Evolutionary conservation across 257 asterid species (phyloP), one percentile per base, ranked within the genome.

Genomic region (Linderniella brevidens): DNA sequence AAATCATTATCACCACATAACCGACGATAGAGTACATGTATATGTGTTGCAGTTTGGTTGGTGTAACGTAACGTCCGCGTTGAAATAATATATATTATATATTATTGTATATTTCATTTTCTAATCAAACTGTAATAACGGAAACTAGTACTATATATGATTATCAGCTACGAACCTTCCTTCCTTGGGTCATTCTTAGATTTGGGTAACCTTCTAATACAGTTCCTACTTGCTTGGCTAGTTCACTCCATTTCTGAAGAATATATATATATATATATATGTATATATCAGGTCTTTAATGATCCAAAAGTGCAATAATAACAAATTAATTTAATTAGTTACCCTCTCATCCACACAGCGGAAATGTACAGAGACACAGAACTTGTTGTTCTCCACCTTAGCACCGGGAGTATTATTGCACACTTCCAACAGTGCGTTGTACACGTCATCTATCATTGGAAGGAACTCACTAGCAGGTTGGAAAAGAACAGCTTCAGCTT

Each of bases 311-410:
- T n/a, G n/a, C n/a, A n/a, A n/a, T n/a, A n/a, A 25, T 25, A 2
- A 6, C 6, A 25, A 25, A 25, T 25, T 25, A 25, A 25, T 25
- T 2, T 25, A 25, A 6, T 25, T 25, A 25, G 6, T 25, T 75
- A 87, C 97, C 93, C 65, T 83, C 61, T 87, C 95, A 49, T 84
- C 95, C 47, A 87, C 95, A 62, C 95, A 76, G 37, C 97, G 97
- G 18, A 80, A 87, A 61, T 87, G 97, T 1, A 87, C 97, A 44
- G 97, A 87, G 47, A 66, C 42, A 32, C 97, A 87, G 73, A 80
- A 87, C 54, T 80, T 87, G 74, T 87, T 83, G 63, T 87, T 78
- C 70, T 87, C 97, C 66, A 87, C 95, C 37, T 29, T 59, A 37
- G 80, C 88, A 14, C 97, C 97, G 0, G 81, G 74, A 1, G 72